A percentile compares a stretch with the other conserved stretches of the same genome.
phyloP scores from a whole-genome alignment of 495 filamentous ascomycete species.

The Chaetomium tenue region DNA sequence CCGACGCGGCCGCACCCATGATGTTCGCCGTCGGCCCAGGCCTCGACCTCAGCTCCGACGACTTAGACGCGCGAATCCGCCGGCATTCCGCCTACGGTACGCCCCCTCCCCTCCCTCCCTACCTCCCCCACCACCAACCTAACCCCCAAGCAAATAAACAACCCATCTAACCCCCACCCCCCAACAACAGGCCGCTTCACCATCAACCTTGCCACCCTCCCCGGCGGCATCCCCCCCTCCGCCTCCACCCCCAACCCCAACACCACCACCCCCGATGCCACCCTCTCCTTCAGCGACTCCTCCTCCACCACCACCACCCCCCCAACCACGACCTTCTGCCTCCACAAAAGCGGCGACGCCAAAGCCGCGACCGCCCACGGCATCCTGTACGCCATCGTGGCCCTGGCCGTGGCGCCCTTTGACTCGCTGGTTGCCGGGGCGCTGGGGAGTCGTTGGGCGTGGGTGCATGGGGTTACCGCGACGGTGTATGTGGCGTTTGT shows the following conservation, averaged over 20 bases:
- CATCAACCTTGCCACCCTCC: constrained; percentile 53
- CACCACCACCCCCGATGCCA: background rate
- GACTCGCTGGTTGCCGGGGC: constrained; percentile 54
- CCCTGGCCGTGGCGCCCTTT: constrained; percentile 54
- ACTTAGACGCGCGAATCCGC: constrained; percentile 43
- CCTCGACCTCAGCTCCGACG: constrained; percentile 38
- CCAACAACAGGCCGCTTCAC: constrained; percentile 44
- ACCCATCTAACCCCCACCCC: background rate
- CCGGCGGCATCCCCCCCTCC: constrained; percentile 20
- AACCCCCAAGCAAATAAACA: background rate
- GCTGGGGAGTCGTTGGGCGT: constrained; percentile 40
- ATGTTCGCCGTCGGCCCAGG: constrained; percentile 57
- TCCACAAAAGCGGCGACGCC: constrained; percentile 5
- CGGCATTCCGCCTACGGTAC: constrained; percentile 53
- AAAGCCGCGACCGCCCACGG: constrained; percentile 48
- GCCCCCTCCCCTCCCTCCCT: background rate
- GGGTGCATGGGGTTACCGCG: constrained; percentile 52
- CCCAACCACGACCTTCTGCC: constrained; percentile 25
- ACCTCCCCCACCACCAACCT: background rate
- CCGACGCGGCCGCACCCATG: constrained; percentile 44
- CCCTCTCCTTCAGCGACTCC: too few relatives aligned
- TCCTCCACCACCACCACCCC: background rate
- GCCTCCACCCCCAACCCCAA: background rate
- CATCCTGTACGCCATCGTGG: constrained; percentile 50
- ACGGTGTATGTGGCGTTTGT: constrained; percentile 44